Conservation (phyloP, 2,329 filamentous ascomycete species). For the Botrytis fragariae region DNA sequence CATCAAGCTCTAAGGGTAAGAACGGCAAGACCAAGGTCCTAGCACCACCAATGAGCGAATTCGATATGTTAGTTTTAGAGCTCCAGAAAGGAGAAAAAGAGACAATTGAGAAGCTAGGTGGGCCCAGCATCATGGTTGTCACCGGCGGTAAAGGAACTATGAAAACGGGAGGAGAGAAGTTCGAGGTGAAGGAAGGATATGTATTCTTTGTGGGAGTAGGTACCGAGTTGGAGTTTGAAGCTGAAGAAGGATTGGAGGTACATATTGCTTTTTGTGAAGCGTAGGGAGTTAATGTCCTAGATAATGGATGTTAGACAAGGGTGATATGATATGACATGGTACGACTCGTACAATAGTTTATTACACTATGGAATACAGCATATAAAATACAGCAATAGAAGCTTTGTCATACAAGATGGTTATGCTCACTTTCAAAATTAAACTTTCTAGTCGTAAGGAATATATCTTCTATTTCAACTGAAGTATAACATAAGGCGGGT, state of each 20-base stretch:
- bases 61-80: slow-evolving; percentile 62
- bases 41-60: slow-evolving; percentile 67
- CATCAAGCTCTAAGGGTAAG: slow-evolving; percentile 50
- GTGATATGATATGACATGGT: background rate
- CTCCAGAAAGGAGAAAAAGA: slow-evolving; percentile 59
- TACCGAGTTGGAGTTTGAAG: slow-evolving; percentile 28
- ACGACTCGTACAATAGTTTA: background rate
- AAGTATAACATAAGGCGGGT: background rate
- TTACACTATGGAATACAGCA: background rate
- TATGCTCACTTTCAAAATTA: background rate
- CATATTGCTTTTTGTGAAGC: slow-evolving; percentile 30
- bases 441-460: background rate
- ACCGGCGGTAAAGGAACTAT: slow-evolving; percentile 60
- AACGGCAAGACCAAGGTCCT: slow-evolving; percentile 63
- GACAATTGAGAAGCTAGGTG: slow-evolving; percentile 51
- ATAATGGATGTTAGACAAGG: background rate
- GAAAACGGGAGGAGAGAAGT: slow-evolving; percentile 51
- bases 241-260: slow-evolving; percentile 26
- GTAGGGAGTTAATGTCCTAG: background rate
- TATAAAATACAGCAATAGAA: no score
- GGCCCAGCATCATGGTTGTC: slow-evolving; percentile 62
- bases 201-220: slow-evolving; percentile 60
- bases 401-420: background rate
- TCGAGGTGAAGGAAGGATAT: slow-evolving; percentile 58
- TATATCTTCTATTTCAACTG: no score